Evolutionary conservation across 2,329 filamentous ascomycete species (phyloP).

Genomic region (Aspergillus uvarum): DNA sequence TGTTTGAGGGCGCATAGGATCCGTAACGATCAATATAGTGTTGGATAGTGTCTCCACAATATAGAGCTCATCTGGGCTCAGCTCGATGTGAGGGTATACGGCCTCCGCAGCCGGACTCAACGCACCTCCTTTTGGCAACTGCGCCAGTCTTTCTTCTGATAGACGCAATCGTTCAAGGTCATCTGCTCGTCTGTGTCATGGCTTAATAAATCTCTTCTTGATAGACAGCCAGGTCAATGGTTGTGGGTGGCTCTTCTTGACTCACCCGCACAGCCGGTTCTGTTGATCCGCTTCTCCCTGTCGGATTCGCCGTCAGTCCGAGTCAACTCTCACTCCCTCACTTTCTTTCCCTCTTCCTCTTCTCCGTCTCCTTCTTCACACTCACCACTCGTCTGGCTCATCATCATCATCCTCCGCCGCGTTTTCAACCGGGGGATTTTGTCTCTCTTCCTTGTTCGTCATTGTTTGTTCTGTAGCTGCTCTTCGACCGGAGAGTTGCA

Average conservation of each 20-base stretch:
- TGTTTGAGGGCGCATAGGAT: background rate
- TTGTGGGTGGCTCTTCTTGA: background rate
- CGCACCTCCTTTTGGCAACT: conserved; percentile 82
- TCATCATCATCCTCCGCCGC: conserved; percentile 68
- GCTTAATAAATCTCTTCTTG: background rate
- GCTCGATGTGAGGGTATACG: background rate
- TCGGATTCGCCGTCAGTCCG: conserved; percentile 20
- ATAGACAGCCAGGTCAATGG: background rate
- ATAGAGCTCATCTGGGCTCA: background rate
- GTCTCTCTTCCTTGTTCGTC: conserved; percentile 56
- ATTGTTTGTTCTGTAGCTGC: conserved; percentile 41
- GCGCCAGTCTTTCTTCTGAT: conserved; percentile 93
- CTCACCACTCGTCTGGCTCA: conserved; percentile 91
- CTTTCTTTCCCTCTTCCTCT: background rate
- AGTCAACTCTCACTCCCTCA: background rate
- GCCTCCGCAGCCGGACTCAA: conserved; percentile 14
- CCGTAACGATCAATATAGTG: background rate
- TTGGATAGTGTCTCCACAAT: background rate
- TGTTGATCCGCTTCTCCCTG: conserved; percentile 98
- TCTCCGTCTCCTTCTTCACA: background rate
- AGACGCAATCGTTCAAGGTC: conserved; percentile 93
- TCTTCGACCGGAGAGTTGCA: background rate
- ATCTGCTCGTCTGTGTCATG: conserved; percentile 71
- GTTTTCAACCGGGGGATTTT: conserved; percentile 38
- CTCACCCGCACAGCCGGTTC: conserved; percentile 86